A percentile compares a stretch with the other conserved stretches of the same genome.
Conservation (phyloP, 495 filamentous ascomycete genomes). For the Parachaetomium inaequale region DNA sequence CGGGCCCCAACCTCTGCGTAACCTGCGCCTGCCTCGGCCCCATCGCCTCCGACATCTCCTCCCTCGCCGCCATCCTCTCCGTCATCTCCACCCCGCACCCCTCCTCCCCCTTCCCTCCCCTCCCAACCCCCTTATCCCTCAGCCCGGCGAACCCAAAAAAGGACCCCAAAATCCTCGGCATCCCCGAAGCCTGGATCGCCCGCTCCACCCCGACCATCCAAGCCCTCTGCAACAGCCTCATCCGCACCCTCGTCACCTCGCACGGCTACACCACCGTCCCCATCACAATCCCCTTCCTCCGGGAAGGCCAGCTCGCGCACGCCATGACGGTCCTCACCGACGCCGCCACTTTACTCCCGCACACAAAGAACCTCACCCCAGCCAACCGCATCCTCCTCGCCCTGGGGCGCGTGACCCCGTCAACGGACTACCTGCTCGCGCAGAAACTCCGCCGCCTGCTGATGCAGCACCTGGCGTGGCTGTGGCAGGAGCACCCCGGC, state of each 20-base stretch:
- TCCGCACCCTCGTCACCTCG: constrained; percentile 53
- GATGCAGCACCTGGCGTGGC: constrained; percentile 71
- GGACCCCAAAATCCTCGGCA: constrained; percentile 53
- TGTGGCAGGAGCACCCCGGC: constrained; percentile 68
- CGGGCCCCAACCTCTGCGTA: constrained; percentile 56
- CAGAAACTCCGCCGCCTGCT: constrained; percentile 71
- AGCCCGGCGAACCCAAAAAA: constrained; percentile 10
- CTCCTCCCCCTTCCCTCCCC: constrained; percentile 47
- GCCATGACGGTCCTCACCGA: constrained; percentile 74
- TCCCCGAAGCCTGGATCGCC: constrained; percentile 67
- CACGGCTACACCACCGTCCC: constrained; percentile 61
- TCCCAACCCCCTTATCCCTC: constrained; percentile 16
- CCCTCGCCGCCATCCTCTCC: constrained; percentile 69
- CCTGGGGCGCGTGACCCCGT: constrained; percentile 58
- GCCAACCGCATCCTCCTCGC: constrained; percentile 69
- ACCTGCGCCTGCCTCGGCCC: constrained; percentile 67
- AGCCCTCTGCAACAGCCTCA: constrained; percentile 52
- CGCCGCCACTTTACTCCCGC: constrained; percentile 46
- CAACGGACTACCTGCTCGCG: constrained; percentile 67
- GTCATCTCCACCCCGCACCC: constrained; percentile 68
- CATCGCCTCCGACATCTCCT: constrained; percentile 67
- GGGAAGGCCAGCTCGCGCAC: constrained; percentile 73
- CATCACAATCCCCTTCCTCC: constrained; percentile 68
- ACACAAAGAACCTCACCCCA: constrained; percentile 50
- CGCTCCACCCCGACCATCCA: constrained; percentile 61